Base-by-base conservation (phyloP, 1,284 basidiomycete species). In the Megacollybia platyphylla region DNA sequence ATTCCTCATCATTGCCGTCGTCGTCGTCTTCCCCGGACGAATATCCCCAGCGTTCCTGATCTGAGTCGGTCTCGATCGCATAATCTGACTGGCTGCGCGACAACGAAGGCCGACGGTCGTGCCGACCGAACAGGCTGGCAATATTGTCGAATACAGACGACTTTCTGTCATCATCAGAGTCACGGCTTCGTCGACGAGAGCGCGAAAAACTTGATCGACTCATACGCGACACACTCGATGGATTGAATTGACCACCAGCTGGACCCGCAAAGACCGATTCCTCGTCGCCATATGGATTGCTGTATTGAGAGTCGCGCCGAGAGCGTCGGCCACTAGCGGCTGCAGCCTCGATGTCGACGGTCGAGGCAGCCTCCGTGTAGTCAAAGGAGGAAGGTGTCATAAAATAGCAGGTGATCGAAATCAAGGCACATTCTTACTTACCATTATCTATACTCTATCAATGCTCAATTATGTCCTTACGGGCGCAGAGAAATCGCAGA, bases 341-440 rank as follows among this genome's bases (percentile, higher is more conserved):
- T 13, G 71, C 84, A 48, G 67, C 58, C 45, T 71, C 58, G 41
- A 88, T 86, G 48, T 87, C 85, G 31, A 76, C 64, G 7, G 74
- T 67, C n/a, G 80, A 81, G 30, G 86, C 85, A 31, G 85, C 86
- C 52, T 88, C 85, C 4, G 86, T 87, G 57, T 88, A 88, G 62
- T 88, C 85, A 52, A 81, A 50, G 7, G 49, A 30, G 9, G 43
- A 24, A 24, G 20, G 20, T 24, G 20, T 24, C 20, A 24, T 24
- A 24, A 24, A 24, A 24, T 24, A 5, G 20, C 20, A 24, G 20
- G 20, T 24, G 20, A 24, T 24, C 20, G 20, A 24, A 24, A 24
- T 24, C 20, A 3, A 24, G 20, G 20, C 20, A 24, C 20, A 24
- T 24, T 24, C 20, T 24, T 24, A 24, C 20, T 24, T 24, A 24